Conservation (phyloP, 352 stramenopile genomes). For the Phytophthora colocasiae region DNA sequence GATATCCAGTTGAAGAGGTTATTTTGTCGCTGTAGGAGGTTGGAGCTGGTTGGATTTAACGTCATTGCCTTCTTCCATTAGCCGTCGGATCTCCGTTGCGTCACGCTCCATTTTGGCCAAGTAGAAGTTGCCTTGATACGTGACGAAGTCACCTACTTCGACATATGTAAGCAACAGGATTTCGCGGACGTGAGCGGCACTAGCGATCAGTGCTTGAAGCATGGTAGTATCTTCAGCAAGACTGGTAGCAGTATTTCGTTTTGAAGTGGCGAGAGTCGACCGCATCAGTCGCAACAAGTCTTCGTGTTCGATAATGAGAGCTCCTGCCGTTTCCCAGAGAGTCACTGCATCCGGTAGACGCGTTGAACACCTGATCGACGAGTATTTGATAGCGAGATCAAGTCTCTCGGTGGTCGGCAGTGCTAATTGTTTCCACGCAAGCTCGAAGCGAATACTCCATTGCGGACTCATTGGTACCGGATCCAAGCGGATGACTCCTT, state of each 20-base stretch:
- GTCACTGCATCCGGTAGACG: slow-evolving; percentile 64
- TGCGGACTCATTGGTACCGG: slow-evolving; percentile 68
- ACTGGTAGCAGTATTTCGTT: slow-evolving; percentile 6
- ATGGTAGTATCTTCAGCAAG: slow-evolving; percentile 48
- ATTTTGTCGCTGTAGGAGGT: slow-evolving; percentile 11
- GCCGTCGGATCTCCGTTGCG: slow-evolving; percentile 43
- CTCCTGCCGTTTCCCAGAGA: slow-evolving; percentile 64
- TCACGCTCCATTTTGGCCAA: slow-evolving; percentile 73
- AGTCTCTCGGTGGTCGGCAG: slow-evolving; percentile 67
- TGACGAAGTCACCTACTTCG: slow-evolving; percentile 83
- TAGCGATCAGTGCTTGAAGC: slow-evolving; percentile 56
- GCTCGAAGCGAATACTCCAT: slow-evolving; percentile 71
- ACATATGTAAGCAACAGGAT: slow-evolving; percentile 67
- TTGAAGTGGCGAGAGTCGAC: slow-evolving; percentile 10
- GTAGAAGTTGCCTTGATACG: slow-evolving; percentile 69
- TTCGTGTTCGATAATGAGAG: slow-evolving; percentile 67
- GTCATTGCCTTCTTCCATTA: slow-evolving; percentile 25
- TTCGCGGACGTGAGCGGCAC: slow-evolving; percentile 50
- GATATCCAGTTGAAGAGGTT: not conserved
- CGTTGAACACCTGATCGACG: slow-evolving; percentile 57
- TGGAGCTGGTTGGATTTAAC: slow-evolving; percentile 22
- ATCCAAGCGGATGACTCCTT: slow-evolving; percentile 41
- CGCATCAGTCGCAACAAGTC: slow-evolving; percentile 55
- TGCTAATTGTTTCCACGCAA: slow-evolving; percentile 70
- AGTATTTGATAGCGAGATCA: slow-evolving; percentile 83